Base-by-base conservation (phyloP, 1,139 yeast species). In the Suhomyces taliae region DNA sequence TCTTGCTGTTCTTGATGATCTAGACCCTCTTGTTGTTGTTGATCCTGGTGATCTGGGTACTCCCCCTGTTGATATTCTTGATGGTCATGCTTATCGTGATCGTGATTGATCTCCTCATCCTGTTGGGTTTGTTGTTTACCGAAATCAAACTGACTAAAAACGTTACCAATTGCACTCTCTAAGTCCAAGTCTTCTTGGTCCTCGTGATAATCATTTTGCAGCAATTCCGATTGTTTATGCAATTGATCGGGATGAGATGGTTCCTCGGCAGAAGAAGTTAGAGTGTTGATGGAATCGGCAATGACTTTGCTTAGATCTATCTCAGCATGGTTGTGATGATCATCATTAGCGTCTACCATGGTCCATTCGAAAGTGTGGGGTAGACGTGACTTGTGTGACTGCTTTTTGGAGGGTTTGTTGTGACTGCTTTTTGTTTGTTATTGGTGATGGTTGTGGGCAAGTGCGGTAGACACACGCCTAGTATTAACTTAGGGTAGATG, bases 161-260 rank as follows among this genome's bases (percentile, higher is more conserved):
- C 77, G 46, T 71, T 70, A 10, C 74, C 76, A 27, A 72, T 71
- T 34, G 75, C 74, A 45, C 59, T 60, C 46, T 68, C 69, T 36
- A 71, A 56, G 31, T 57, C 49, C 45, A 63, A 65, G 8, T 49
- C 41, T 12, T 39, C 35, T 9, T 35, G 36, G 19, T 36, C 39
- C 19, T 43, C 36, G n/a, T 39, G 39, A 37, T 33, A 44, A 8
- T 47, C 41, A 34, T 49, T 48, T 51, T 48, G 53, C 48, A 40
- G 51, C 49, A 49, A 44, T 34, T 32, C 39, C 10, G 33, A 12
- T 26, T 27, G 26, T 37, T 37, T 37, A 36, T 44, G 46, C 46
- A 41, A 34, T 34, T 34, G 39, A 15, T 36, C 27, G 35, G 33
- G 34, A 35, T 27, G 43, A 35, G 36, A 15, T 24, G 33, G 34